Percentiles rank a stretch among this genome's conserved stretches.
These are phyloP conservation scores for Croton setiger DNA, from an alignment of 441 rosid species.

Conservation along the genomic window DNA sequence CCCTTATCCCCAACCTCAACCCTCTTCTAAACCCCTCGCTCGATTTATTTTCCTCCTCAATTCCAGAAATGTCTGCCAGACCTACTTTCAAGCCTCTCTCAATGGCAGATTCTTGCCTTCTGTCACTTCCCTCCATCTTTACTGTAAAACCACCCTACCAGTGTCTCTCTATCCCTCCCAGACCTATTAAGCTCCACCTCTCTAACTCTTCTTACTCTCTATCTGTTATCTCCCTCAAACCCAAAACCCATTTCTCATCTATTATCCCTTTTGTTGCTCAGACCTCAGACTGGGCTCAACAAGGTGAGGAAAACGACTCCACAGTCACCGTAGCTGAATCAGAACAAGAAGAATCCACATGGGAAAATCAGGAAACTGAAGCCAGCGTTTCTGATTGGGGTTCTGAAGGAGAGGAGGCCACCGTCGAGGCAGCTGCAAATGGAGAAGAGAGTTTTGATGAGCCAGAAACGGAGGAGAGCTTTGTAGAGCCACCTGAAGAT, in stretches of 20 bases:
- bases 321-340: conserved; percentile 45
- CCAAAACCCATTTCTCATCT: conserved; percentile 33
- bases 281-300: conserved; percentile 67
- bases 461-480: conserved; percentile 32
- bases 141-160: conserved; percentile 30
- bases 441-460: conserved; percentile 26
- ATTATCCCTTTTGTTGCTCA: conserved; percentile 45
- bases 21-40: conserved; percentile 21
- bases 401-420: conserved; percentile 26
- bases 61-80: conserved; percentile 37
- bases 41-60: conserved; percentile 18
- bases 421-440: conserved; percentile 24
- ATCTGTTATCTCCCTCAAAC: conserved; percentile 24
- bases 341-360: conserved; percentile 26
- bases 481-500: conserved; percentile 68
- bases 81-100: conserved; percentile 47
- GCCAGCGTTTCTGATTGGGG: conserved; percentile 37
- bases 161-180: conserved; percentile 31
- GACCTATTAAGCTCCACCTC: conserved; percentile 40
- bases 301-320: conserved; percentile 41
- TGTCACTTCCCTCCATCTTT: conserved; percentile 39
- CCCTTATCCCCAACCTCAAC: conserved; percentile 15
- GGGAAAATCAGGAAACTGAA: conserved; percentile 39
- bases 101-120: conserved; percentile 46
- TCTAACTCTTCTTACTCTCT: conserved; percentile 37